These are phyloP conservation scores for Helichrysum umbraculigerum DNA, from an alignment of 129 eudicot species.

Conservation along the genomic window DNA sequence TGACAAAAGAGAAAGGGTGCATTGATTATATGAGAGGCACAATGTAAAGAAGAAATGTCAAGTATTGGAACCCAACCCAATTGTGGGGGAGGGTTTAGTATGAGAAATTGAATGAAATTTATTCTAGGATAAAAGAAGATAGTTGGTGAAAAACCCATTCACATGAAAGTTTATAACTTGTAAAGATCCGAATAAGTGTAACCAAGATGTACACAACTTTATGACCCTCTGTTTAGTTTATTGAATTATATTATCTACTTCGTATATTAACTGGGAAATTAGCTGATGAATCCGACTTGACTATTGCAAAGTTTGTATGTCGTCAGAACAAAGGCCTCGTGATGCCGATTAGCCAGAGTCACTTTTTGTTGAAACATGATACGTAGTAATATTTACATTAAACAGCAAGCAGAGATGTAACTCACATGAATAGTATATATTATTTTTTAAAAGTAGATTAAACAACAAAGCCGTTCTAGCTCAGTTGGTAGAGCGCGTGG, in stretches of 20 bases:
- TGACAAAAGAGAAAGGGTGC: slow-evolving; percentile 4
- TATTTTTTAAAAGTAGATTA: no score
- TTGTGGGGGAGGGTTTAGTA: background rate
- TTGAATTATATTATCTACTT: no score
- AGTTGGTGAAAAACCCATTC: background rate
- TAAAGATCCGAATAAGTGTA: background rate
- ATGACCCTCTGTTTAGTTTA: background rate
- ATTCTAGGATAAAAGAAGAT: background rate
- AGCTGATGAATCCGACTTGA: no score
- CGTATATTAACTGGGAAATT: no score
- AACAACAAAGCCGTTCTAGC: slow-evolving; percentile 42
- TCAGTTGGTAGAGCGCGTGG: slow-evolving; percentile 98
- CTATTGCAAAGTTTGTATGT: no score
- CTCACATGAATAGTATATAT: background rate
- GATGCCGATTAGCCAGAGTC: no score
- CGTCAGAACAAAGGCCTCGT: no score
- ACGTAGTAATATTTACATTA: no score
- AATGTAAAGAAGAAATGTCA: slow-evolving; percentile 25
- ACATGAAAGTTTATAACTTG: slow-evolving; percentile 7
- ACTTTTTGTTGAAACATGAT: no score
- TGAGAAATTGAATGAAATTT: slow-evolving; percentile 10
- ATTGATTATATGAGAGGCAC: slow-evolving; percentile 19
- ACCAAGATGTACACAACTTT: background rate
- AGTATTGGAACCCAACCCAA: slow-evolving; percentile 1
- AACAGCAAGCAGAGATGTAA: background rate